Evolutionary conservation across 495 filamentous ascomycete genomes (phyloP), one percentile per base, ranked within the genome.

Genomic region (Rhizodiscina lignyota): DNA sequence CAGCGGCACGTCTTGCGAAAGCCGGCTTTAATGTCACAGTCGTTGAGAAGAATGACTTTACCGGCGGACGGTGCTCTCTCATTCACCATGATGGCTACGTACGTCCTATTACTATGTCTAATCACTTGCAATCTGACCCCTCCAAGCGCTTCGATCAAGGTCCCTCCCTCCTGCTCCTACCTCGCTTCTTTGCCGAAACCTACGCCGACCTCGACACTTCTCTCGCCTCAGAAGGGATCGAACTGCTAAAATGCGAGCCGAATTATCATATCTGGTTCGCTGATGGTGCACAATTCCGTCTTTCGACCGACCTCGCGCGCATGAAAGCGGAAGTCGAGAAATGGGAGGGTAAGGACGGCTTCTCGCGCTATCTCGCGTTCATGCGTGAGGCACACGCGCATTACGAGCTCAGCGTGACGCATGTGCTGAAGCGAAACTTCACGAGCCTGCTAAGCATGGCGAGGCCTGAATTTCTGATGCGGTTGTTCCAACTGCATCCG

Each of bases 201-300:
- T 82, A 78, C 41, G 45, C 49, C 19, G 74, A 82, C 44, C 66
- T 80, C 3, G 70, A 60, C 28, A 77, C 75, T 1, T 65, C 61
- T 0, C 48, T 77, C 4, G 59, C 66, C 43, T 58, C 55, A 4
- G 76, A 77, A 50, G 68, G 68, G 17, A 58, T 79, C 15, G 50
- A 68, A 38, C 55, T 80, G 5, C 43, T 73, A 34, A 77, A 72
- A 59, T 82, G 77, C 51, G 68, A 76, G 17, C 72, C 73, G 1
- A 82, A 82, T 48, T 82, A 82, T 55, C 62, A 67, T 24, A 55
- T 79, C 21, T 73, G 68, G 63, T 82, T 80, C 51, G 59, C 60
- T 11, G 75, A 79, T 52, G 65, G 68, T 35, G 65, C 67, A 43
- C 41, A 36, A 30, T 70, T 80, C 47, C 55, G 64, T 34, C 58